Percentiles rank a stretch among this genome's conserved stretches.
Evolutionary conservation across 2,329 filamentous ascomycete species (phyloP).

Genomic region (Talaromyces albobiverticillius): DNA sequence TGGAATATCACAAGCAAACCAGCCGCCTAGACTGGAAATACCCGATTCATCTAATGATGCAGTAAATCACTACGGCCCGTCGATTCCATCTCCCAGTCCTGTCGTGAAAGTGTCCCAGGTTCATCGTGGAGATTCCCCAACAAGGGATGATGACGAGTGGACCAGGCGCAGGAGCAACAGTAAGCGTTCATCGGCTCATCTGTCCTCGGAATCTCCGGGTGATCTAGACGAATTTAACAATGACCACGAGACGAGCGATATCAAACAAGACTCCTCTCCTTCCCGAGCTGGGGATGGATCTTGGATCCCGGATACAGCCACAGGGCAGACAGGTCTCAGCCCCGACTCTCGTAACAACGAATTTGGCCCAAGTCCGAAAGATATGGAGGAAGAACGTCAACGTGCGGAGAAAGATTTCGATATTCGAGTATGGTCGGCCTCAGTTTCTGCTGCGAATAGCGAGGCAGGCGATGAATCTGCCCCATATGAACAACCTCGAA

Average conservation of each 20-base stretch:
- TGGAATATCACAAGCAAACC: slow-evolving; percentile 7
- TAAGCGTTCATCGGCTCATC: slow-evolving; percentile 34
- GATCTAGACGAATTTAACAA: slow-evolving; percentile 25
- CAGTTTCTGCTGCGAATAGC: slow-evolving; percentile 48
- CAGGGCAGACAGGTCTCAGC: slow-evolving; percentile 46
- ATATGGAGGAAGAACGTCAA: slow-evolving; percentile 47
- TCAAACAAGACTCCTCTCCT: slow-evolving; percentile 17
- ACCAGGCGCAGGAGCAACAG: slow-evolving; percentile 24
- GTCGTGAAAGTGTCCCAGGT: slow-evolving; percentile 44
- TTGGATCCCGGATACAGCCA: slow-evolving; percentile 39
- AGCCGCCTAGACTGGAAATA: slow-evolving; percentile 17
- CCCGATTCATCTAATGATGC: slow-evolving; percentile 15
- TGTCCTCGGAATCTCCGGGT: slow-evolving; percentile 29
- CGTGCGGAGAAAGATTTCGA: slow-evolving; percentile 52
- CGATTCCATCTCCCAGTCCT: slow-evolving; percentile 37
- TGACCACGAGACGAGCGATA: slow-evolving; percentile 21
- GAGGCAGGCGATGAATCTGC: slow-evolving; percentile 31
- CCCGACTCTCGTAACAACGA: slow-evolving; percentile 45
- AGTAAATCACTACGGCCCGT: slow-evolving; percentile 14
- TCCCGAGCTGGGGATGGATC: slow-evolving; percentile 45
- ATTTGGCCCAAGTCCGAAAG: slow-evolving; percentile 49
- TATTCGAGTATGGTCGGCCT: slow-evolving; percentile 53
- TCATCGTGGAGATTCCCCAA: slow-evolving; percentile 44
- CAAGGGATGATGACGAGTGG: slow-evolving; percentile 24
- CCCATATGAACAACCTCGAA: slow-evolving; percentile 19